Evolutionary conservation across 441 rosid species (phyloP).

Genomic region (Metrosideros polymorpha): DNA sequence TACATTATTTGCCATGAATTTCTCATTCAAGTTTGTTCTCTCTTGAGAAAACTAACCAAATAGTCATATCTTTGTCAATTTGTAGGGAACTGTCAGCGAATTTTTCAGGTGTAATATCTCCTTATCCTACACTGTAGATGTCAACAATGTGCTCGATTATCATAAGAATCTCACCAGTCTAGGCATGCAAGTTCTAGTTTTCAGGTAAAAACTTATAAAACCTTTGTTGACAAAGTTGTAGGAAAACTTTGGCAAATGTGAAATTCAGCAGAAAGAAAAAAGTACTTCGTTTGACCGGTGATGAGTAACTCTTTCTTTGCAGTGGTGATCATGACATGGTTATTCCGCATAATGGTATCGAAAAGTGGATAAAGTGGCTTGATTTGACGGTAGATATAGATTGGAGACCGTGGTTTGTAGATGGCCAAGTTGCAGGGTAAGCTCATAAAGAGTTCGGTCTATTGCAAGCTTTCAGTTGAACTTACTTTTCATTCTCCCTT

Average conservation of each 20-base stretch:
- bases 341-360: constrained; percentile 7
- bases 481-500: not conserved
- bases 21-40: not conserved
- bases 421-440: constrained; percentile 20
- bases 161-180: not conserved
- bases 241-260: not conserved
- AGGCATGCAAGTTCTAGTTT: not conserved
- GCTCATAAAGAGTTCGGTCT: not conserved
- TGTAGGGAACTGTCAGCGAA: not conserved
- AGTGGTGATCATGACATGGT: constrained; percentile 26
- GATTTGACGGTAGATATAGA: constrained; percentile 3
- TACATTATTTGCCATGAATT: not conserved
- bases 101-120: not conserved
- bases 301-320: not conserved
- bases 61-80: not conserved
- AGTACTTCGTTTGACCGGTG: not conserved
- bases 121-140: not conserved
- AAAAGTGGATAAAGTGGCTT: constrained; percentile 6
- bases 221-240: not conserved
- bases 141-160: not conserved
- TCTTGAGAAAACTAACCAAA: not conserved
- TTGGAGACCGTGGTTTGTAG: constrained; percentile 18
- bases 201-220: not conserved
- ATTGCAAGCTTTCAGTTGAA: not conserved
- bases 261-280: not conserved